Base-by-base conservation (phyloP, 345 rosid species). In the Linum tenue region DNA sequence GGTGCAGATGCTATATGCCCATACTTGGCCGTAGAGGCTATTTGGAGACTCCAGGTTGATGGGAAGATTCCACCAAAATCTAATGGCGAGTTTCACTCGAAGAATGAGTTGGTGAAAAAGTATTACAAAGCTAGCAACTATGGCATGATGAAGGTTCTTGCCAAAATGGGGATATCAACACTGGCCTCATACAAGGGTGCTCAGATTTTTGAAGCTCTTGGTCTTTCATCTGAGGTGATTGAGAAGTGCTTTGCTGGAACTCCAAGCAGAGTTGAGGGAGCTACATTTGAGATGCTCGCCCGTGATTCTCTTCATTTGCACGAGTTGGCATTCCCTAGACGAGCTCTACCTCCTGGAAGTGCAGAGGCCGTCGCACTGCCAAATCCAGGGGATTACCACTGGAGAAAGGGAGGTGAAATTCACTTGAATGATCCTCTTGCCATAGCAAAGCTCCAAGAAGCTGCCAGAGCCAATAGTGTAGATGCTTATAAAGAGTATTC, bases 91-190 rank as follows among this genome's bases (percentile, higher is more conserved):
- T 83, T 91, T 74, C 84, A 78, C 72, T 85, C 94, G n/a, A 87
- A 89, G 83, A 85, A 80, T 16, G 98, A 95, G 74, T 79, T 91
- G 68, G 85, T 91, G 44, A 89, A 85, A 76, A 95, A 84, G 80
- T 95, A 91, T 75, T 95, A 87, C 80, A 91, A 87, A 75, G 99
- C 99, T 66, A 95, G 99, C 78, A 89, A 76, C 82, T 95, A 91
- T 74, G 99, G 99, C 68, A 95, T 95, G 99, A 95, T 95, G 99
- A 95, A 95, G 78, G 99, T 95, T 73, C 96, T 95, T 50, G 99
- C 99, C 12, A 95, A 91, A 73, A 95, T 95, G 99, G 99, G 99
- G 60, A 95, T 95, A 57, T 95, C 99, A 41, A 95, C 99, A 40
- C 67, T 95, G 73, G 99, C 99, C 53, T 95, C 99, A 0, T 95